Conservation (phyloP, 176 grass and related monocot genomes). For the Lolium rigidum region DNA sequence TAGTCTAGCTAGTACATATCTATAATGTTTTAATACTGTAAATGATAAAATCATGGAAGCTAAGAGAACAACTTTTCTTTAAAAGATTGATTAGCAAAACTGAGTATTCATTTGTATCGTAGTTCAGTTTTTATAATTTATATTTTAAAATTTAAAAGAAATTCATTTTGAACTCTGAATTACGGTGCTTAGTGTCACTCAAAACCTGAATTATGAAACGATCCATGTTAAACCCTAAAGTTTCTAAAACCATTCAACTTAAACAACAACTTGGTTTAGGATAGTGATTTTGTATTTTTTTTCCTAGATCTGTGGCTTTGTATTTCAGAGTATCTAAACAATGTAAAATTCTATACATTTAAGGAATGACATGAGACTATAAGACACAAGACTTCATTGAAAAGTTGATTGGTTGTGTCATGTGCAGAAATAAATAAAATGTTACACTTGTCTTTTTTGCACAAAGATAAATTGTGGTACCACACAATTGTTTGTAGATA, state of each 20-base stretch:
- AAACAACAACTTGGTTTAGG: not conserved
- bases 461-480: not conserved
- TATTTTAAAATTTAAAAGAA: not conserved
- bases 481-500: not conserved
- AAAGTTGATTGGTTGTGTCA: not conserved
- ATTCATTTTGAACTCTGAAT: not conserved
- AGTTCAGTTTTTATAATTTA: not conserved
- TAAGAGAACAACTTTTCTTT: too few species aligned
- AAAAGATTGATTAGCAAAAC: too few species aligned
- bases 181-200: not conserved
- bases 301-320: not conserved
- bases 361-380: not conserved
- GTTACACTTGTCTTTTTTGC: not conserved
- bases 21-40: too few species aligned
- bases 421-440: not conserved
- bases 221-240: too few species aligned
- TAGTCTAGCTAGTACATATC: too few species aligned
- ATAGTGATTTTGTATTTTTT: not conserved
- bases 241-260: not conserved
- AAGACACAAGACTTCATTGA: not conserved
- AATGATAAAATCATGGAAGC: too few species aligned
- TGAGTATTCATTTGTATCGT: not conserved
- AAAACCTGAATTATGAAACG: not conserved
- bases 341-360: not conserved
- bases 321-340: not conserved